Percentiles rank a stretch among this genome's conserved stretches.
phyloP scores from a whole-genome alignment of 2,329 filamentous ascomycete genomes.

The Cladosporium sp. region DNA sequence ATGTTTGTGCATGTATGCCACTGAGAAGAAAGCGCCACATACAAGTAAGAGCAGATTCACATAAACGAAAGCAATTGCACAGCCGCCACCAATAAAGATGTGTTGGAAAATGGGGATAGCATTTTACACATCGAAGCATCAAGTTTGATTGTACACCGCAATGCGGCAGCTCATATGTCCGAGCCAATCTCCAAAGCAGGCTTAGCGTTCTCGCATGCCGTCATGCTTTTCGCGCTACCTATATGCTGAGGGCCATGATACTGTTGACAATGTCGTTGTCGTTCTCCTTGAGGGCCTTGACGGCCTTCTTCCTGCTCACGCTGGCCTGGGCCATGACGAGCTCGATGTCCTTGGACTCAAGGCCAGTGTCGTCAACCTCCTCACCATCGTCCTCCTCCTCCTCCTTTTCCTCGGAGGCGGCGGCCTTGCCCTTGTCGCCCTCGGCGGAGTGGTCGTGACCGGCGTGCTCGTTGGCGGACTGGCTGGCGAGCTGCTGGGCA shows the following conservation, averaged over 20 bases:
- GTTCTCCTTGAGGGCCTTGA: slow-evolving; percentile 98
- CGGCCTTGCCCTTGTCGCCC: slow-evolving; percentile 72
- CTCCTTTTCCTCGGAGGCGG: slow-evolving; percentile 54
- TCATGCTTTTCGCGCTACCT: slow-evolving; percentile 15
- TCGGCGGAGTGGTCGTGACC: slow-evolving; percentile 72
- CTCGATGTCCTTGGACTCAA: slow-evolving; percentile 99
- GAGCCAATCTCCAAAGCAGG: slow-evolving; percentile 10
- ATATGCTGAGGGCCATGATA: slow-evolving; percentile 85
- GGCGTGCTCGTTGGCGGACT: slow-evolving; percentile 64
- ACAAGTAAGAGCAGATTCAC: too few species aligned
- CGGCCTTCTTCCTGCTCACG: slow-evolving; percentile 95
- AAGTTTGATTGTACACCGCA: slow-evolving; percentile 12
- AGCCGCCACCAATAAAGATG: neutral
- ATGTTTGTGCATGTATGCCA: too few species aligned
- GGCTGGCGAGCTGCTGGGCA: slow-evolving; percentile 86
- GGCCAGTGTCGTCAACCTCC: slow-evolving; percentile 88
- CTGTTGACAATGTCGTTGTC: slow-evolving; percentile 99
- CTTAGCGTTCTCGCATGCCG: slow-evolving; percentile 1
- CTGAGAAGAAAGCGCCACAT: too few species aligned
- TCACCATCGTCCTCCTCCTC: slow-evolving; percentile 86
- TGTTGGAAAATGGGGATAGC: neutral
- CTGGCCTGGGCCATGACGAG: slow-evolving; percentile 97
- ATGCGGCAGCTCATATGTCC: slow-evolving; percentile 2
- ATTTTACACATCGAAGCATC: slow-evolving; percentile 11
- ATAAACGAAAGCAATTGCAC: too few species aligned